phyloP scores from a whole-genome alignment of 148 eudicot genomes.

The Silene latifolia region DNA sequence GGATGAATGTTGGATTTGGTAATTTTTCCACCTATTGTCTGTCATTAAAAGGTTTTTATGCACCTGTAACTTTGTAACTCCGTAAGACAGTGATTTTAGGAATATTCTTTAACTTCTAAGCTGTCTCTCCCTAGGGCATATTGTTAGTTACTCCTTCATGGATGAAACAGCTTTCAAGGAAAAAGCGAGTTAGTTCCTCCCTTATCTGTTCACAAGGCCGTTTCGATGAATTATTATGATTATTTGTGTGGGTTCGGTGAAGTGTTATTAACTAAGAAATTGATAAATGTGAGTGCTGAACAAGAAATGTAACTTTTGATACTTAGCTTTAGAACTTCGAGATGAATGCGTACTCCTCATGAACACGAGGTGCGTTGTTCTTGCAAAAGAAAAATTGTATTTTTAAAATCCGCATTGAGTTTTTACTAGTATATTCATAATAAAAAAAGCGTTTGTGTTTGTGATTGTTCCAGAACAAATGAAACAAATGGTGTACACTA shows the following conservation, averaged over 20 bases:
- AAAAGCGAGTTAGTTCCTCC: neutral
- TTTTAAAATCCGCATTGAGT: no score
- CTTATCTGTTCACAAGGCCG: neutral
- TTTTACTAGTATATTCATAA: no score
- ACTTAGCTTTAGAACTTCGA: no score
- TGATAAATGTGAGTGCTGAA: neutral
- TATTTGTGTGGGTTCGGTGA: neutral
- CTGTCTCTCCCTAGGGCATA: neutral
- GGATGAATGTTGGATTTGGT: no score
- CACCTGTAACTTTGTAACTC: neutral
- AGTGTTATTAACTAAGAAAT: neutral
- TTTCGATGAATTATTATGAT: neutral
- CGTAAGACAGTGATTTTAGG: neutral
- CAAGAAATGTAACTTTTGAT: neutral
- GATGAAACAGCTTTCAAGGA: neutral
- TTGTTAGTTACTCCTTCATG: neutral
- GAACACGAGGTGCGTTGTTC: no score
- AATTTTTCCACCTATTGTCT: neutral
- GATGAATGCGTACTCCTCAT: no score
- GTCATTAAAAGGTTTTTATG: neutral
- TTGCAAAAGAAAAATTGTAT: no score
- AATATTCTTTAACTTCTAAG: neutral
- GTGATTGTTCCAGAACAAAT: no score
- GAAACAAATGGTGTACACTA: no score
- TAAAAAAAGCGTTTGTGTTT: no score